These are phyloP conservation scores for Aurantiochytrium sp. DNA, from an alignment of 108 stramenopile genomes.

Conservation along the genomic window DNA sequence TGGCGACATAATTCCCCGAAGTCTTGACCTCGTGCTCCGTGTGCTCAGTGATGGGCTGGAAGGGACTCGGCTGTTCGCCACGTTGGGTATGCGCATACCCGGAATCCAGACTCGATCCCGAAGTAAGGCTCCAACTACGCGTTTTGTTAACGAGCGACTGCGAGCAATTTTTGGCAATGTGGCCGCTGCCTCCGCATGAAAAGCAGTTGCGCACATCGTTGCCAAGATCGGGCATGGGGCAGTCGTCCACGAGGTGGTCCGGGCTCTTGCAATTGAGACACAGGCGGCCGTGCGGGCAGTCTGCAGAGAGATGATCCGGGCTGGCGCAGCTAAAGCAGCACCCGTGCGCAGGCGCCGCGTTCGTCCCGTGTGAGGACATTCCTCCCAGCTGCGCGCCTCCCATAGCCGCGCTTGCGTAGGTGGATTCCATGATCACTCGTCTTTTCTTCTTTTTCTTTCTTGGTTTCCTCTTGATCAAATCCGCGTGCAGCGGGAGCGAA, in stretches of 20 bases:
- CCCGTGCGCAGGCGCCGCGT: neutral
- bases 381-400: neutral
- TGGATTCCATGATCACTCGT: neutral
- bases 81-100: neutral
- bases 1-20: neutral
- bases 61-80: neutral
- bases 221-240: neutral
- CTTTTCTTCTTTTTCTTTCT: too few species aligned
- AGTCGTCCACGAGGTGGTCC: neutral
- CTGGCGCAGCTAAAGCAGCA: neutral
- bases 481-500: too few species aligned
- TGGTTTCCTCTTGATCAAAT: too few species aligned
- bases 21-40: neutral
- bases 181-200: neutral
- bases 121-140: neutral
- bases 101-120: neutral
- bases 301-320: neutral
- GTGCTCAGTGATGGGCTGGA: neutral
- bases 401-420: neutral
- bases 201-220: neutral
- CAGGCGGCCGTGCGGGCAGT: neutral
- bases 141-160: neutral
- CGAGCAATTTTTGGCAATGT: neutral
- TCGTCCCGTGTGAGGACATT: neutral
- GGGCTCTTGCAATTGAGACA: neutral